Evolutionary conservation across 2,329 filamentous ascomycete genomes (phyloP).

Genomic region (Geosmithia morbida): DNA sequence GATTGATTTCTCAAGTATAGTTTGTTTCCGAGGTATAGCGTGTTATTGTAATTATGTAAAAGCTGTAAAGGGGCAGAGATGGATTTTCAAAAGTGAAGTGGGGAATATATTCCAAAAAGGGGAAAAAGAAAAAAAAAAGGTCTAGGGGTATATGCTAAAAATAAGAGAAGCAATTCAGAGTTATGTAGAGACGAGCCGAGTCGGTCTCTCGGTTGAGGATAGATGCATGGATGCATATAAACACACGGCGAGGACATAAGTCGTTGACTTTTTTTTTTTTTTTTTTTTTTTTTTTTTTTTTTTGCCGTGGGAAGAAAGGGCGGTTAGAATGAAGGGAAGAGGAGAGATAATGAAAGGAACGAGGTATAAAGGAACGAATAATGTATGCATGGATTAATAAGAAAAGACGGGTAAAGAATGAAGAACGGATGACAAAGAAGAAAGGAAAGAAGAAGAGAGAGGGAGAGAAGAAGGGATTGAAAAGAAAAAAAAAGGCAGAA

Average conservation of each 20-base stretch:
- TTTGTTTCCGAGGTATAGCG: too few species aligned
- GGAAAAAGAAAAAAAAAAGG: too few species aligned
- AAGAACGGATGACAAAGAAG: not conserved
- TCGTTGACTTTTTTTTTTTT: not conserved
- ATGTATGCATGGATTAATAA: too few species aligned
- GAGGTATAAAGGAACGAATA: too few species aligned
- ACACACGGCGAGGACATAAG: not conserved
- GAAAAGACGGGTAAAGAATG: not conserved
- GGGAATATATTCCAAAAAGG: too few species aligned
- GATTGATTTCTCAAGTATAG: too few species aligned
- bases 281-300: not conserved
- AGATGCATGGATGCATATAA: not conserved
- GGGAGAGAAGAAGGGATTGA: not conserved
- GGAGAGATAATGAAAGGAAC: too few species aligned
- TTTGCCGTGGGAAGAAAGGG: not conserved
- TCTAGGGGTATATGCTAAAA: not conserved
- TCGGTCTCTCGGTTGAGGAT: not conserved
- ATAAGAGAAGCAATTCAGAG: not conserved
- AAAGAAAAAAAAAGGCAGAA: not conserved
- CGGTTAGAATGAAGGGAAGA: too few species aligned
- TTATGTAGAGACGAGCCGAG: not conserved
- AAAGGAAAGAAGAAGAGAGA: not conserved
- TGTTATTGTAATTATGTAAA: too few species aligned
- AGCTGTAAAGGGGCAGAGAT: too few species aligned
- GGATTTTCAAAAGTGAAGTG: too few species aligned